phyloP scores from a whole-genome alignment of 352 stramenopile genomes.

The Hyaloperonospora arabidopsidis region DNA sequence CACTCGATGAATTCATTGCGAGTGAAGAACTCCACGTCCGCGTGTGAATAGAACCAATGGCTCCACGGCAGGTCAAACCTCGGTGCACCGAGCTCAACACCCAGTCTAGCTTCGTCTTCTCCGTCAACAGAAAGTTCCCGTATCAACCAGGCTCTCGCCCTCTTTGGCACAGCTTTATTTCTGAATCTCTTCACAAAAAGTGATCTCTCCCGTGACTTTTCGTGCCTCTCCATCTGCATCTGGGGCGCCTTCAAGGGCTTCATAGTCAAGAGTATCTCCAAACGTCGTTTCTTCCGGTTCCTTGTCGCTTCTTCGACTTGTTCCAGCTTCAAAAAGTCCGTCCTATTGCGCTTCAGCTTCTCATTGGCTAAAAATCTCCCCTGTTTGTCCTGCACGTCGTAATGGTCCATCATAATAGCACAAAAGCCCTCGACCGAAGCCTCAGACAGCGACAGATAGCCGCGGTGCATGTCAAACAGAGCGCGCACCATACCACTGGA shows the following conservation, averaged over 20 bases:
- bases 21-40: constrained; percentile 61
- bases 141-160: constrained; percentile 12
- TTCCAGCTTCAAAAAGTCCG: constrained; percentile 13
- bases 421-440: constrained; percentile 66
- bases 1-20: constrained; percentile 76
- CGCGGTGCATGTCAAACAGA: constrained; percentile 58
- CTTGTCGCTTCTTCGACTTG: constrained; percentile 1
- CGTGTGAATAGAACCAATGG: constrained; percentile 64
- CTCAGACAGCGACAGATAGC: constrained; percentile 58
- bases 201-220: background rate
- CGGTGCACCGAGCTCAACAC: constrained; percentile 10
- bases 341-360: background rate
- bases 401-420: constrained; percentile 61
- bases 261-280: constrained; percentile 34
- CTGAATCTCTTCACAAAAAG: background rate
- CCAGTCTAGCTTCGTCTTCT: constrained; percentile 6
- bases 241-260: constrained; percentile 30
- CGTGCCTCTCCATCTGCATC: constrained; percentile 16
- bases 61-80: constrained; percentile 56
- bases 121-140: constrained; percentile 1
- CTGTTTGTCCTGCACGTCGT: constrained; percentile 33
- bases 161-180: constrained; percentile 12
- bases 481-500: constrained; percentile 53
- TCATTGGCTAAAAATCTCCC: background rate
- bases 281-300: constrained; percentile 39